Evolutionary conservation across 495 filamentous ascomycete genomes (phyloP).

Genomic region (Penicillium paxilli): DNA sequence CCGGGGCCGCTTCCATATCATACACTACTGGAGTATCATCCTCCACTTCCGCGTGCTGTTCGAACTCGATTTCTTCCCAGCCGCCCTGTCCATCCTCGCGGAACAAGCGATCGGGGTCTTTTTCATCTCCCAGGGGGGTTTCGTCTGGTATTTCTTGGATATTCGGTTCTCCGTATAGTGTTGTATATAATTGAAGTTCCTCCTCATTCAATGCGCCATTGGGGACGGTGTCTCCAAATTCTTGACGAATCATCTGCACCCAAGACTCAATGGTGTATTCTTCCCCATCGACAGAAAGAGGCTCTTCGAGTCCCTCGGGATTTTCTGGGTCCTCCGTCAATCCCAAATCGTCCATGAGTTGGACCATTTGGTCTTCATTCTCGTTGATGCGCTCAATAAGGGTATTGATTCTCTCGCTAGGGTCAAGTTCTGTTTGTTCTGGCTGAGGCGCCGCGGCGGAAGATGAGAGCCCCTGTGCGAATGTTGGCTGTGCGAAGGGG

Average conservation of each 20-base stretch:
- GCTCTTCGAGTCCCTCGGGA: constrained; percentile 19
- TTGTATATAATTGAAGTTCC: constrained; percentile 74
- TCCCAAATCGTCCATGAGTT: constrained; percentile 37
- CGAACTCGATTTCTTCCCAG: constrained; percentile 60
- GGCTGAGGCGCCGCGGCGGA: constrained; percentile 21
- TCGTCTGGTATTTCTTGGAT: constrained; percentile 37
- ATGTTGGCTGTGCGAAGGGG: background rate
- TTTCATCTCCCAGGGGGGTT: constrained; percentile 28
- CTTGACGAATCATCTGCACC: constrained; percentile 67
- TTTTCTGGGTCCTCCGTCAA: constrained; percentile 26
- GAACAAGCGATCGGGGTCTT: constrained; percentile 43
- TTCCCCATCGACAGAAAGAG: constrained; percentile 28
- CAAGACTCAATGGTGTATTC: constrained; percentile 56
- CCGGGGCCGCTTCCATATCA: constrained; percentile 38
- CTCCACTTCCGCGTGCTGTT: constrained; percentile 23
- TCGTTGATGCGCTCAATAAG: constrained; percentile 41
- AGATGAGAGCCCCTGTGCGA: constrained; percentile 25
- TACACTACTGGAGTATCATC: constrained; percentile 34
- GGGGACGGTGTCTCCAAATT: constrained; percentile 77
- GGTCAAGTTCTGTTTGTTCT: constrained; percentile 9
- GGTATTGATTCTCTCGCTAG: constrained; percentile 31
- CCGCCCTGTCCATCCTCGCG: constrained; percentile 60
- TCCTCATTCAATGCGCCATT: constrained; percentile 65
- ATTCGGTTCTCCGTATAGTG: constrained; percentile 74
- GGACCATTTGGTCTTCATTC: constrained; percentile 35